phyloP scores from a whole-genome alignment of 148 eudicot species.

The Cornus kousa region DNA sequence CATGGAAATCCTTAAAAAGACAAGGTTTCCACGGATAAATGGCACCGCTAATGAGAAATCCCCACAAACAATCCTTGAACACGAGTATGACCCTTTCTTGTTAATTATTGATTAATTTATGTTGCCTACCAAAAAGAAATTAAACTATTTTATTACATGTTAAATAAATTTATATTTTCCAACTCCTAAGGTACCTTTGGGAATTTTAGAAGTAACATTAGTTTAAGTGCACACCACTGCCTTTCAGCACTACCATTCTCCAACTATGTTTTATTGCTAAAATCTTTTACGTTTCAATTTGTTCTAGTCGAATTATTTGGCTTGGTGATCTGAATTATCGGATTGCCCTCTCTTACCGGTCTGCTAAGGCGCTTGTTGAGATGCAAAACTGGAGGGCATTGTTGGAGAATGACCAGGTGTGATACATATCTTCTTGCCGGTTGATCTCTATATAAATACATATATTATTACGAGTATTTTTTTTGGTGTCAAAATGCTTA shows the following conservation, averaged over 20 bases:
- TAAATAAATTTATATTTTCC: background rate
- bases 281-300: constrained; percentile 13
- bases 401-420: constrained; percentile 89
- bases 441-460: background rate
- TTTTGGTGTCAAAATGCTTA: background rate
- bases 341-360: constrained; percentile 78
- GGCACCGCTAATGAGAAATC: constrained; percentile 62
- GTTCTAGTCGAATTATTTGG: constrained; percentile 86
- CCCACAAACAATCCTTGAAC: constrained; percentile 87
- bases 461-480: background rate
- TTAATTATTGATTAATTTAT: background rate
- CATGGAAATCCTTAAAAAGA: constrained; percentile 85
- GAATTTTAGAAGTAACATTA: background rate
- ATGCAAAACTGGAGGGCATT: constrained; percentile 98
- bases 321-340: constrained; percentile 96
- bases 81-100: constrained; percentile 60
- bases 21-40: constrained; percentile 81
- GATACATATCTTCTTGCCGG: constrained; percentile 9
- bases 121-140: too few species aligned
- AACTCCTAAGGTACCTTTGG: background rate
- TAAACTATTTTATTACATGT: background rate
- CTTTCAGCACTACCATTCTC: background rate
- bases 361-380: constrained; percentile 90
- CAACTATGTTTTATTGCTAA: constrained; percentile 1
- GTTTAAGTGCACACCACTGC: background rate